phyloP scores from a whole-genome alignment of 2,329 filamentous ascomycete species.

The Epicoccum sorghinum region DNA sequence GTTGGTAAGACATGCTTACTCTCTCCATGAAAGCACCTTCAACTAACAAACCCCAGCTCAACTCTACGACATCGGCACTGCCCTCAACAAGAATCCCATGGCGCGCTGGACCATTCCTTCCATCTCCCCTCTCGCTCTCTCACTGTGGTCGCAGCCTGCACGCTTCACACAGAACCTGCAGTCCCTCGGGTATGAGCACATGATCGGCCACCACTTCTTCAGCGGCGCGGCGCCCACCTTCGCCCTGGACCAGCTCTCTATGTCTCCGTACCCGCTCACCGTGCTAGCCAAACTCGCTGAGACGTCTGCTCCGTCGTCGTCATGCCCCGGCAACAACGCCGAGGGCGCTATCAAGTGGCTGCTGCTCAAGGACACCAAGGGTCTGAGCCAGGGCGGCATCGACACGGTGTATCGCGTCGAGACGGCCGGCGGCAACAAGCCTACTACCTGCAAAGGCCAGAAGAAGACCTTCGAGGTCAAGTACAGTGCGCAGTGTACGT shows the following conservation, averaged over 20 bases:
- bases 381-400: constrained; percentile 48
- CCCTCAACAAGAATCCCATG: constrained; percentile 35
- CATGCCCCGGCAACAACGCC: constrained; percentile 45
- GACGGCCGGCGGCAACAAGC: constrained; percentile 54
- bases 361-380: constrained; percentile 50
- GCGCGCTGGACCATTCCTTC: constrained; percentile 42
- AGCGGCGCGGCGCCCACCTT: constrained; percentile 63
- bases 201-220: constrained; percentile 73
- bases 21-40: neutral
- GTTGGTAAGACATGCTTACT: constrained; percentile 28
- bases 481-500: constrained; percentile 51
- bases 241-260: constrained; percentile 54
- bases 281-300: constrained; percentile 55
- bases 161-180: constrained; percentile 36
- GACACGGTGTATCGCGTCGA: constrained; percentile 56
- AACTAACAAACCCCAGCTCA: constrained; percentile 34
- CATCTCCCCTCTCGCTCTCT: constrained; percentile 43
- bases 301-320: constrained; percentile 58
- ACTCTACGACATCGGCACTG: constrained; percentile 45
- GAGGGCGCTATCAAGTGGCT: constrained; percentile 56
- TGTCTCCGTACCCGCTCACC: constrained; percentile 51
- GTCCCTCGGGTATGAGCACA: constrained; percentile 41
- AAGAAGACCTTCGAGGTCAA: constrained; percentile 45
- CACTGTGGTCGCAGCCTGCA: constrained; percentile 26
- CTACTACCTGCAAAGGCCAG: constrained; percentile 47